A percentile compares a stretch with the other conserved stretches of the same genome.
Conservation (phyloP, 495 filamentous ascomycete species). For the Talaromyces nanjingensis region DNA sequence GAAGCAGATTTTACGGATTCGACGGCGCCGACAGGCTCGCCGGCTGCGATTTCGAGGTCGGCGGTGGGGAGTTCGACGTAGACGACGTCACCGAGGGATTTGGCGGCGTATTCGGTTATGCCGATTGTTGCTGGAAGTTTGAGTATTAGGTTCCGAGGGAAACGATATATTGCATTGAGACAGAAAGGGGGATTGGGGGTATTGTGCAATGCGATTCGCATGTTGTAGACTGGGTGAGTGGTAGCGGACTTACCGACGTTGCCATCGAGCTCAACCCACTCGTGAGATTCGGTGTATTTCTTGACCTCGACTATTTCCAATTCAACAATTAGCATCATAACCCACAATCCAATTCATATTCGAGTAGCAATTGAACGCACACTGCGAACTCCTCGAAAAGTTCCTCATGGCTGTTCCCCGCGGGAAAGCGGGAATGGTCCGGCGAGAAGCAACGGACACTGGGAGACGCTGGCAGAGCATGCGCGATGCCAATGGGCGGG, state of each 20-base stretch:
- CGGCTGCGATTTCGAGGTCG: constrained; percentile 54
- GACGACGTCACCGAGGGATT: constrained; percentile 90
- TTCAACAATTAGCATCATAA: background rate
- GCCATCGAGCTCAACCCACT: constrained; percentile 85
- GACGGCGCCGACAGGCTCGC: constrained; percentile 84
- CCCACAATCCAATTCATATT: no score
- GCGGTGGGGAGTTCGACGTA: constrained; percentile 83
- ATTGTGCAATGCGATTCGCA: background rate
- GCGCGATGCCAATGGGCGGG: constrained; percentile 39
- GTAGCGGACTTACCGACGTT: constrained; percentile 37
- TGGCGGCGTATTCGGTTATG: constrained; percentile 84
- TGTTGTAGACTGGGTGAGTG: no score
- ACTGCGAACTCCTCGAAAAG: constrained; percentile 42
- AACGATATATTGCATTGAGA: background rate
- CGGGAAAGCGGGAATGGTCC: constrained; percentile 40
- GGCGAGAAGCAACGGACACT: constrained; percentile 23
- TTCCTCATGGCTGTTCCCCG: constrained; percentile 41
- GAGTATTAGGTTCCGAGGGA: background rate
- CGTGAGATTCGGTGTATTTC: constrained; percentile 95
- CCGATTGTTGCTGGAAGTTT: constrained; percentile 60
- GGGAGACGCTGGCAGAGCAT: constrained; percentile 37
- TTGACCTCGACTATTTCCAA: constrained; percentile 48
- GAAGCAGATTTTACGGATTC: constrained; percentile 97
- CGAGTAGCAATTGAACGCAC: constrained; percentile 22
- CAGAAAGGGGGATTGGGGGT: background rate